Base-by-base conservation (phyloP, 257 asterid species). In the Solanum infundibuliforme region DNA sequence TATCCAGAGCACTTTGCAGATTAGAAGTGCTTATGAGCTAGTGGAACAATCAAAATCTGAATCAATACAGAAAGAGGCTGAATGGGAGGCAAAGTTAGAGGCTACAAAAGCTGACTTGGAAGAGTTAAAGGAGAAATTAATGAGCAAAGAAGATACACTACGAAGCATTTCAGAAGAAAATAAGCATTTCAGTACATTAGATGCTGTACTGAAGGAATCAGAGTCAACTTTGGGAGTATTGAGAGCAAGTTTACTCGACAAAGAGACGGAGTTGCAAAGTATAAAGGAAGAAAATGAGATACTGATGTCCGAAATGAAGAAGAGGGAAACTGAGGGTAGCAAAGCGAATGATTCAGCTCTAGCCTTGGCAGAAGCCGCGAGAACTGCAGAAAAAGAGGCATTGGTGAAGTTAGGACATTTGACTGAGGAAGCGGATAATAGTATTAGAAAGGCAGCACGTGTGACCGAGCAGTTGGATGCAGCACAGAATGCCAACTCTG, bases 391-490 rank as follows among this genome's bases (percentile, higher is more conserved):
- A 86, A 82, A 87, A 20, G 99, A 95, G 87, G 95, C 95, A 3
- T 21, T 95, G n/a, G 86, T 87, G 91, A 95, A 93, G 92, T 95
- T 96, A 6, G 96, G 92, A 14, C 79, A 90, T 68, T 85, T 95
- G 86, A 91, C 93, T 1, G 98, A 94, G 76, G 98, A 95, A 88
- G 98, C 96, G 4, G 97, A 97, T 66, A 91, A 91, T 89, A 94
- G 94, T 74, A 83, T 89, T 36, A 85, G 93, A 86, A 94, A 92
- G 91, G 93, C 95, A 3, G 92, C 65, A 35, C 87, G 93, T 29
- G 92, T 92, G 0, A 87, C 92, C 11, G 98, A 94, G 89, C 93
- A 95, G 94, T 95, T 97, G 21, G 94, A 94, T 84, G 96, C 98
- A 55, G 96, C 98, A n/a, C 99, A 93, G 86, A 93, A 92, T 23